phyloP scores from a whole-genome alignment of 1,284 basidiomycete species.

The Ustilago shanxiensis region DNA sequence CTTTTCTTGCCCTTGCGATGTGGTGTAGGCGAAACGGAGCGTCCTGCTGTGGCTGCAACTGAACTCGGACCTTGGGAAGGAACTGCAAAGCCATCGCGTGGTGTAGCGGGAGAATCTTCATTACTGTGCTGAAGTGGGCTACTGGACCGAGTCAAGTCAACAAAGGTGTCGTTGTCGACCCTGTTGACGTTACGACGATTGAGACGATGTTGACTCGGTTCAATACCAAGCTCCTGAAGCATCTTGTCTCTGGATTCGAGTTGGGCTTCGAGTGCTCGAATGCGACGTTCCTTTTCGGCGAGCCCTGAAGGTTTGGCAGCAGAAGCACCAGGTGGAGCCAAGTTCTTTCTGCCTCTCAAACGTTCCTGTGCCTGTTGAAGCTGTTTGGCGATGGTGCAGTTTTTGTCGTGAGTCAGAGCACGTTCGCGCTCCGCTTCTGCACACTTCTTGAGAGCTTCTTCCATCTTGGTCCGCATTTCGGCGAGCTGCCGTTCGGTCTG shows the following conservation, averaged over 20 bases:
- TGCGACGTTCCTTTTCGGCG: conserved; percentile 10
- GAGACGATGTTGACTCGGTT: conserved; percentile 10
- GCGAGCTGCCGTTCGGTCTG: background rate
- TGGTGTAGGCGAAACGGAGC: conserved; percentile 7
- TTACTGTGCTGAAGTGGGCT: conserved; percentile 5
- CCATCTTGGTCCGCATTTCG: background rate
- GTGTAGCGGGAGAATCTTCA: conserved; percentile 6
- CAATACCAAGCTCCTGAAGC: conserved; percentile 8
- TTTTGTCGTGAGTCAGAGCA: conserved; percentile 18
- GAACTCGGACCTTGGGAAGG: conserved; percentile 13
- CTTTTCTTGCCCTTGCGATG: conserved; percentile 18
- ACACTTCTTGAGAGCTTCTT: background rate
- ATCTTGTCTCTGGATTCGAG: conserved; percentile 6
- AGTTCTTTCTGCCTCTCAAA: background rate
- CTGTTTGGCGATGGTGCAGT: conserved; percentile 26
- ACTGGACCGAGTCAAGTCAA: conserved; percentile 28
- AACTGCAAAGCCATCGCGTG: conserved; percentile 6
- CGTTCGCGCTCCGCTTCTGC: conserved; percentile 16
- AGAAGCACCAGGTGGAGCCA: background rate
- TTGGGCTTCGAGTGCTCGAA: conserved; percentile 23
- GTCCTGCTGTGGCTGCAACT: background rate
- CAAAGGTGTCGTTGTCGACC: background rate
- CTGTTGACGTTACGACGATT: background rate
- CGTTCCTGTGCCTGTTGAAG: conserved; percentile 18
- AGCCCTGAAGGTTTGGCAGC: background rate